Evolutionary conservation across 179 eudicot genomes (phyloP), one percentile per base, ranked within the genome.

Genomic region (Silene coronaria): DNA sequence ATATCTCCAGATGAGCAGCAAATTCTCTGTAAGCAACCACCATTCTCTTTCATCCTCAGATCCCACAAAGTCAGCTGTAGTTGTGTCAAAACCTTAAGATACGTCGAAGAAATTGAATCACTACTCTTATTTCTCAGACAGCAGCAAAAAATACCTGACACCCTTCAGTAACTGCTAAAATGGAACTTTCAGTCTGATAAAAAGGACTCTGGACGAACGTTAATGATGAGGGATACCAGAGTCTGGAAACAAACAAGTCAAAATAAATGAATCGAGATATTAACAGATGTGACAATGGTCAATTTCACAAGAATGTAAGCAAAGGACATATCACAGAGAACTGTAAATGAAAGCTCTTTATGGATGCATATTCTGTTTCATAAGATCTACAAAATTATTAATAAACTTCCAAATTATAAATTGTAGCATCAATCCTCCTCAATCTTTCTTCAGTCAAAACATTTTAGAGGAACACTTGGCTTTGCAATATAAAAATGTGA

Each of bases 11-110:
- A 81, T 21, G 90, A 87, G 34, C 88, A 90, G 85, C 73, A 73
- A 7, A 91, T 78, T 80, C 91, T 77, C 55, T 84, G 85, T 78
- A 91, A 82, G 81, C 96, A 89, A 24, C 96, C 96, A 61, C 93
- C 90, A 83, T 87, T 89, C 77, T 91, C 92, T 85, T 84, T 89
- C 84, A 87, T 78, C 82, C 93, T 74, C 82, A 89, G 68, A 76
- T 91, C 96, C 96, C 93, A 91, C 80, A 91, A 79, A 17, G 88
- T 82, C 45, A 90, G 84, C 91, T 90, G 79, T 68, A 79, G 55
- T 36, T 71, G 23, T 51, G 78, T 23, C n/a, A n/a, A n/a, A n/a
- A n/a, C n/a, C n/a, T n/a, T 14, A 75, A 21, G 22, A 64, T 17
- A 71, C 45, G 24, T 36, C 21, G 16, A 30, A 58, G 28, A 58